A percentile compares a stretch with the other conserved stretches of the same genome.
These are phyloP conservation scores for Saccharomyces jurei DNA, from an alignment of 805 yeast genomes.

Conservation along the genomic window DNA sequence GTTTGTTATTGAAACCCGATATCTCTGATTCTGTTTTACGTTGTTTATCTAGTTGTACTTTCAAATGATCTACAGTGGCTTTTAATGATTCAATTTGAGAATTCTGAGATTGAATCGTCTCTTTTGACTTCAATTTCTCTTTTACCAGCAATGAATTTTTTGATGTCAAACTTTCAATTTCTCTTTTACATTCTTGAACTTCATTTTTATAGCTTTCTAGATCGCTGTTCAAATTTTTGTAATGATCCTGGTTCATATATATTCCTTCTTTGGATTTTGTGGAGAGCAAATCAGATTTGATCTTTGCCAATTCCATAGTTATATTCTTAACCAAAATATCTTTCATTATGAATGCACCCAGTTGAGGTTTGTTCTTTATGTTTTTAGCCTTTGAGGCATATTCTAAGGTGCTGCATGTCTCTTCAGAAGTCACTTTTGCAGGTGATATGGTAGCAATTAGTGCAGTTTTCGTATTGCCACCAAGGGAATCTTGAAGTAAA, in stretches of 20 bases:
- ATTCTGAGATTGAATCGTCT: slow-evolving; percentile 22
- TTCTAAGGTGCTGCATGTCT: slow-evolving; percentile 76
- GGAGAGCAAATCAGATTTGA: slow-evolving; percentile 52
- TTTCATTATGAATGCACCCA: slow-evolving; percentile 52
- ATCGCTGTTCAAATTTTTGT: slow-evolving; percentile 42
- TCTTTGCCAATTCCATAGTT: slow-evolving; percentile 41
- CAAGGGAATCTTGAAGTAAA: slow-evolving; percentile 70
- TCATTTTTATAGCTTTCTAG: slow-evolving; percentile 44
- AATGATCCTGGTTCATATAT: slow-evolving; percentile 52
- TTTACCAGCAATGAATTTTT: slow-evolving; percentile 30
- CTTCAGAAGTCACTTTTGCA: slow-evolving; percentile 67
- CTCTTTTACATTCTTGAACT: slow-evolving; percentile 39
- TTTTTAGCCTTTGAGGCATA: slow-evolving; percentile 83
- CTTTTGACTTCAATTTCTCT: slow-evolving; percentile 25
- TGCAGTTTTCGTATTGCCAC: slow-evolving; percentile 82
- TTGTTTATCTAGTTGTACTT: slow-evolving; percentile 21
- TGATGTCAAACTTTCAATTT: slow-evolving; percentile 33
- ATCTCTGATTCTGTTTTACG: slow-evolving; percentile 23
- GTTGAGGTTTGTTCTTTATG: slow-evolving; percentile 65
- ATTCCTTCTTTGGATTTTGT: slow-evolving; percentile 59
- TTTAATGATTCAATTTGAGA: slow-evolving; percentile 20
- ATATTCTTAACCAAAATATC: slow-evolving; percentile 39
- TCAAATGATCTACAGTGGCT: slow-evolving; percentile 19
- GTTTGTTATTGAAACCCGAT: slow-evolving; percentile 14
- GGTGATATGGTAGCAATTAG: slow-evolving; percentile 85